Base-by-base conservation (phyloP, 768 basidiomycete genomes). In the Pisolithus sp. region DNA sequence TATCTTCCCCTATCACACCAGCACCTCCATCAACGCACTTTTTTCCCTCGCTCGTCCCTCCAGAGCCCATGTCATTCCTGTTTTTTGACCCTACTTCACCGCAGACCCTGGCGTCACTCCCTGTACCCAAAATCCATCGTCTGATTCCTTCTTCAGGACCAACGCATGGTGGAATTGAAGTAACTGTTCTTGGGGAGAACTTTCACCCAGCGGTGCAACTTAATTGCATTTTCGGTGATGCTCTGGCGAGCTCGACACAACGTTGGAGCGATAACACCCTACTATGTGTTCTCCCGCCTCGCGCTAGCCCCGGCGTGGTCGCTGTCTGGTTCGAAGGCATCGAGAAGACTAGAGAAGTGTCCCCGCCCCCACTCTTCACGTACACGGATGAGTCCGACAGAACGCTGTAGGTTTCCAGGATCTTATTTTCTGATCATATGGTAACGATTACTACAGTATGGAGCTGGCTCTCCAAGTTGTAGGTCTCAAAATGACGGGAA, bases 401-500 rank as follows among this genome's bases (percentile, higher is more conserved):
- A 49, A 86, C 89, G 7, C 69, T 97, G 87, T 93, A 62, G 70
- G 89, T 80, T 15, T 57, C 4, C 53, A 13, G 31, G 24, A 48
- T 48, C 49, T 20, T 21, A 44, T 42, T 41, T 37, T 55, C 23
- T 38, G 50, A 39, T 50, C 18, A 23, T 50, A 49, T 56, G 62
- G 38, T 58, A 48, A 56, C 44, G 46, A 52, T 18, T 36, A 53
- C 55, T 59, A 26, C 59, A 94, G 91, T 57, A 94, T 97, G 91
- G 94, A 95, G 66, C 80, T 96, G 49, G 93, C 93, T 48, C 75
- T 97, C 4, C 93, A 95, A 63, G 92, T 95, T 13, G 93, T 97
- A 17, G 94, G 94, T 0, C 73, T 96, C 56, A 93, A 95, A 73
- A 94, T 96, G 90, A 95, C 93, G 0, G 93, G 93, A 45, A 89